Evolutionary conservation across 2,329 filamentous ascomycete species (phyloP), one percentile per base, ranked within the genome.

Genomic region (Fusarium graminum): DNA sequence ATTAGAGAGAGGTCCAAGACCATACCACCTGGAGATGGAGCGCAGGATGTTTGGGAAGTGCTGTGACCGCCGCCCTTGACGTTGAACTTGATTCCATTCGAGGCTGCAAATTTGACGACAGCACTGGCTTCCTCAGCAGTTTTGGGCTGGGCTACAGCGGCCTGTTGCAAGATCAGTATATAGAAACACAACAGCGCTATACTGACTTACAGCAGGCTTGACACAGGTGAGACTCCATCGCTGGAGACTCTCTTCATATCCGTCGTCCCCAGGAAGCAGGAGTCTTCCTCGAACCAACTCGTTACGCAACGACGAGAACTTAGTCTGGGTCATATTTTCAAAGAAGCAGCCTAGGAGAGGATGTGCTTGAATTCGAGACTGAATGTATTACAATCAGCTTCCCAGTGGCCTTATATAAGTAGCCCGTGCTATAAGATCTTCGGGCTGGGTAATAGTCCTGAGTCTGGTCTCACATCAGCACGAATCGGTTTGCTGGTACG

Each of bases 51-150:
- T 7, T 83, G 84, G 2, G 80, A 79, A 1, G 85, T 85, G 2
- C 83, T 84, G 73, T 88, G 86, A 1, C 85, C 85, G 17, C 86
- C 86, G 14, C 86, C 82, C 56, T 80, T 80, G 34, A 87, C 82
- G 1, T 82, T 83, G 55, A 88, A 78, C 43, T 84, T 80, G 39
- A 88, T 77, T 7, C 71, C 69, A 44, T 83, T 71, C 14, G 78
- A 68, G 2, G 74, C 75, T 25, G 82, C 81, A 63, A 83, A 85
- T 26, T 78, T 75, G 43, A 86, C 70, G 0, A 79, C 77, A 8
- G 77, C 73, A 22, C 78, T 77, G 32, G 82, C 75, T 61, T 85
- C 81, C 13, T 77, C 70, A 2, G 74, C 63, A 0, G 77, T 78
- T 10, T 70, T 76, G 2, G 83, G 82, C 39, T 79, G 73, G 9